Evolutionary conservation across 2,329 filamentous ascomycete species (phyloP).

Genomic region (Botrytis fragariae): DNA sequence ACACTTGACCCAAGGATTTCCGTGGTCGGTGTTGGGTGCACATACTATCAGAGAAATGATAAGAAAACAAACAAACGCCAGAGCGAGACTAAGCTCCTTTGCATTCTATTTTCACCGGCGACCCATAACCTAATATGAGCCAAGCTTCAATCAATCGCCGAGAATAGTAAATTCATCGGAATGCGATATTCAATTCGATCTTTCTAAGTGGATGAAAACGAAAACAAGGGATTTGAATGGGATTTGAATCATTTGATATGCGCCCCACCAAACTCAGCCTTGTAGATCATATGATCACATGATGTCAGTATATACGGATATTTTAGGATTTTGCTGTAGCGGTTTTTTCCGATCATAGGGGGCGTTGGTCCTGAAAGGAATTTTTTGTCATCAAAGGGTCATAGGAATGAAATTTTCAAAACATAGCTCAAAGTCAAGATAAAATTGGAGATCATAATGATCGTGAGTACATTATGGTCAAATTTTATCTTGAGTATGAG

Average conservation of each 20-base stretch:
- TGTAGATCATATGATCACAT: conserved; percentile 11
- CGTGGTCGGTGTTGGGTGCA: not conserved
- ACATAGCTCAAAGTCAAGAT: not conserved
- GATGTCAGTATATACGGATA: not conserved
- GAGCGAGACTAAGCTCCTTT: not conserved
- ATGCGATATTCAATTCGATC: not conserved
- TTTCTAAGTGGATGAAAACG: not conserved
- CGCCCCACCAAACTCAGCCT: not conserved
- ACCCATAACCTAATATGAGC: not conserved
- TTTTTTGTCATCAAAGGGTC: not conserved
- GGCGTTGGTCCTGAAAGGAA: not conserved
- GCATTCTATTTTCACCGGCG: not conserved
- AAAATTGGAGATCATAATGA: not conserved
- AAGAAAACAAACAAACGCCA: not conserved
- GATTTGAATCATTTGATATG: not conserved
- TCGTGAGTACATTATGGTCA: not conserved
- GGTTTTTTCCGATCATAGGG: conserved; percentile 1
- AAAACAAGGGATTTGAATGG: not conserved
- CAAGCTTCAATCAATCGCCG: not conserved
- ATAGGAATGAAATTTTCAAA: not conserved
- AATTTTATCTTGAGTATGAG: not conserved
- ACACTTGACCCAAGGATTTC: not conserved
- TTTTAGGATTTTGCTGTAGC: not conserved
- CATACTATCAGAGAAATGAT: not conserved
- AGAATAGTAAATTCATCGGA: not conserved